Evolutionary conservation across 2,329 filamentous ascomycete species (phyloP).

Genomic region (Aspergillus costaricaensis): DNA sequence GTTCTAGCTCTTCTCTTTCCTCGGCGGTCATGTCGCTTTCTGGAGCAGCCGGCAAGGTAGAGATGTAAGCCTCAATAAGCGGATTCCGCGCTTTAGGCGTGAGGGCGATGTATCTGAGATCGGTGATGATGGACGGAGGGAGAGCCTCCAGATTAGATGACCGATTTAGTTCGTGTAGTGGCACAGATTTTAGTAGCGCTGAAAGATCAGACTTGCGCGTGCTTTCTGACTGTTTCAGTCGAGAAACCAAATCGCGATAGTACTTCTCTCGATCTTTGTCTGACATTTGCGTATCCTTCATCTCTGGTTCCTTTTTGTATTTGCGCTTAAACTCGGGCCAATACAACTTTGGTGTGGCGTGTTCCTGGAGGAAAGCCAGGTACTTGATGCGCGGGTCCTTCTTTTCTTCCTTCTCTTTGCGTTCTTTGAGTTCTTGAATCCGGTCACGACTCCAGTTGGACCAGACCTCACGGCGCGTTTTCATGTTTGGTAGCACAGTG

Average conservation of each 20-base stretch:
- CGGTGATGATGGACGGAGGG: slow-evolving; percentile 45
- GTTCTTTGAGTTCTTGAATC: slow-evolving; percentile 71
- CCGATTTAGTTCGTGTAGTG: slow-evolving; percentile 42
- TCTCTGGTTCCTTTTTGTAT: slow-evolving; percentile 75
- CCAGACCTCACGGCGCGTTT: slow-evolving; percentile 77
- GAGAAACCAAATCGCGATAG: slow-evolving; percentile 50
- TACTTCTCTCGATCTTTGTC: slow-evolving; percentile 53
- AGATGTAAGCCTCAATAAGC: slow-evolving; percentile 47
- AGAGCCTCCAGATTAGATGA: slow-evolving; percentile 43
- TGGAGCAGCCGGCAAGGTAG: slow-evolving; percentile 44
- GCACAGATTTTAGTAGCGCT: slow-evolving; percentile 46
- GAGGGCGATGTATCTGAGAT: slow-evolving; percentile 48
- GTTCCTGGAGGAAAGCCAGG: slow-evolving; percentile 74
- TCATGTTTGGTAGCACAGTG: slow-evolving; percentile 78
- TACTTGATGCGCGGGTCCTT: slow-evolving; percentile 82
- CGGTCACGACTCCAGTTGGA: slow-evolving; percentile 78
- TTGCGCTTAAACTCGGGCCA: slow-evolving; percentile 97
- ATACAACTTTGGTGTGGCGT: slow-evolving; percentile 88
- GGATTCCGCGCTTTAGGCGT: slow-evolving; percentile 41
- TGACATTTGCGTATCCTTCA: slow-evolving; percentile 55
- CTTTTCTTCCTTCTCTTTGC: slow-evolving; percentile 73
- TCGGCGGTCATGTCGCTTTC: slow-evolving; percentile 40
- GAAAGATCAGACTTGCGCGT: slow-evolving; percentile 50
- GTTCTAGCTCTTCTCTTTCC: slow-evolving; percentile 41
- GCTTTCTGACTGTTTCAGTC: slow-evolving; percentile 49